Base-by-base conservation (phyloP, 2,329 filamentous ascomycete genomes). In the Penicillium sp. region DNA sequence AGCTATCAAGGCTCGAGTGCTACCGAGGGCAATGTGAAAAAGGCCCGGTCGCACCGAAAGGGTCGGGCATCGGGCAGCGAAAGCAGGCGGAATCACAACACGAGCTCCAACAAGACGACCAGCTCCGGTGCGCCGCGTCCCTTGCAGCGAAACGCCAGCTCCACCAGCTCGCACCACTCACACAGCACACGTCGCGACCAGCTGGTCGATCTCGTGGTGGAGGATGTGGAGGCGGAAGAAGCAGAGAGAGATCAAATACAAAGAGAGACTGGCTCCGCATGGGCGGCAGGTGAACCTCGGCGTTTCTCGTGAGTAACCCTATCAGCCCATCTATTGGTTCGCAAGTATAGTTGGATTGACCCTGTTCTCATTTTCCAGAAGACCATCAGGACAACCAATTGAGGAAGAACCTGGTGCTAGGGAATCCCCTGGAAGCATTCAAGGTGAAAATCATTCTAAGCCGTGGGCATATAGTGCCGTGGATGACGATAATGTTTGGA, bases 151-250 rank as follows among this genome's bases (percentile, higher is more conserved):
- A 58, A 60, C 20, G 49, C 61, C 29, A 65, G 63, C 49, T 59
- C 65, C n/a, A 59, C 61, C n/a, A 56, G 77, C 39, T 80, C 78
- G 6, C 71, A 73, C 26, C 75, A 77, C 47, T 83, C 80, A 1
- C 76, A 77, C 26, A 75, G 77, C 48, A 82, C 80, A 1, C 76
- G 77, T 53, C 73, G 71, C 50, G 81, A 79, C 53, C 82, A 86
- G 56, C 69, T 86, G 4, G 82, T 86, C 9, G 82, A 86, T 61
- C 68, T 86, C 3, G 77, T 85, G 0, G 79, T 86, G 7, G 81
- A 85, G 67, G 80, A 86, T 59, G 74, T 68, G 36, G 66, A 80
- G 38, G 81, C 80, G 5, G 82, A 85, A 60, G 75, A 81, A 44
- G 71, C 78, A 38, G 81, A 85, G 49, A 76, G 79, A 39, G 77